Percentiles rank a stretch among this genome's conserved stretches.
Conservation (phyloP, 768 basidiomycete species). For the Pleurotus ostreatus region DNA sequence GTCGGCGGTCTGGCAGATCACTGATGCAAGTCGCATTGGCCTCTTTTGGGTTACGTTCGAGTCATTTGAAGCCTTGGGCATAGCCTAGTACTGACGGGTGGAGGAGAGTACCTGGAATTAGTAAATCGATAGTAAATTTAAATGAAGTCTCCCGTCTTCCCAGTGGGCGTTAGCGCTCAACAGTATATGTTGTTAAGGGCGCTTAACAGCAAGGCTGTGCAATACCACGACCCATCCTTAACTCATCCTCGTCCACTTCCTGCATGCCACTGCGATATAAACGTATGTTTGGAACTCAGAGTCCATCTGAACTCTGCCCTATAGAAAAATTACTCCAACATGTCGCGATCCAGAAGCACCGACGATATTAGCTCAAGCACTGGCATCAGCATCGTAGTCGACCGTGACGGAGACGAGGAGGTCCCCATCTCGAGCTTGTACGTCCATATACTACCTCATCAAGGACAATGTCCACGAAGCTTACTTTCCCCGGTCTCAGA, state of each 20-base stretch:
- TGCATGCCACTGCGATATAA: not conserved
- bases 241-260: not conserved
- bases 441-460: too few relatives aligned
- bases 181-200: not conserved
- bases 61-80: not conserved
- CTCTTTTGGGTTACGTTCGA: not conserved
- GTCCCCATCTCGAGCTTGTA: constrained; percentile 1
- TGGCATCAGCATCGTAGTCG: constrained; percentile 9
- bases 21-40: not conserved
- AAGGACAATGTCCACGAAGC: too few relatives aligned
- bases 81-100: not conserved
- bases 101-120: not conserved
- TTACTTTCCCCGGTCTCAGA: not conserved
- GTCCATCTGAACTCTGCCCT: not conserved
- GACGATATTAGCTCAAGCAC: not conserved
- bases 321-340: not conserved
- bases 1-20: too few relatives aligned
- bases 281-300: not conserved
- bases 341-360: not conserved
- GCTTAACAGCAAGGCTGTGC: not conserved
- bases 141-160: not conserved
- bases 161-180: not conserved
- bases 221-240: not conserved
- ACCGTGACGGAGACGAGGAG: constrained; percentile 2
- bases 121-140: not conserved